Conservation (phyloP, 2,329 filamentous ascomycete species). For the Apiospora aurea region DNA sequence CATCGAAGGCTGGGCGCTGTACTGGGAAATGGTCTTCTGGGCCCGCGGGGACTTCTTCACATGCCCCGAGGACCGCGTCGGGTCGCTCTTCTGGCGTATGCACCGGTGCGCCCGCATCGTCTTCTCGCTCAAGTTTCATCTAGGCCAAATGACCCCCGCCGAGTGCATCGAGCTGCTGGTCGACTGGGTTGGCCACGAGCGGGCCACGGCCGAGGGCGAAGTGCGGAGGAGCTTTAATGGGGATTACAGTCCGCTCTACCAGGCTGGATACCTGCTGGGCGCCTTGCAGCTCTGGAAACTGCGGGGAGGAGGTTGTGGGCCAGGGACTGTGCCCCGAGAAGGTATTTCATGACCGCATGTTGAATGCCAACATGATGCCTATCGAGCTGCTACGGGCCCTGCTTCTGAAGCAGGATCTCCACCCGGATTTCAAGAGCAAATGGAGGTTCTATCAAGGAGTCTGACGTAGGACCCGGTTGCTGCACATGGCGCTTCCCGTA, state of each 20-base stretch:
- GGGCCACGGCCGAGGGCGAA: constrained; percentile 66
- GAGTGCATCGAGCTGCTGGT: constrained; percentile 66
- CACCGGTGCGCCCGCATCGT: constrained; percentile 66
- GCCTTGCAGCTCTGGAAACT: constrained; percentile 62
- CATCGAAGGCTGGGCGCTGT: constrained; percentile 67
- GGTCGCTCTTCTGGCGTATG: constrained; percentile 69
- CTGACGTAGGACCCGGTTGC: background rate
- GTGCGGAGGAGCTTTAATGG: constrained; percentile 63
- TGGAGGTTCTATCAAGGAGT: constrained; percentile 58
- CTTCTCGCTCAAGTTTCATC: constrained; percentile 65
- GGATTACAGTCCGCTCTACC: constrained; percentile 64
- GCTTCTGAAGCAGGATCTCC: constrained; percentile 50
- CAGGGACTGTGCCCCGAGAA: constrained; percentile 52
- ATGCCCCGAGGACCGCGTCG: constrained; percentile 59
- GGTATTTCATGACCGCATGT: constrained; percentile 61
- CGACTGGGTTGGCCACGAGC: constrained; percentile 63
- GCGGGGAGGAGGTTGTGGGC: constrained; percentile 54
- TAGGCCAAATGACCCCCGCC: constrained; percentile 58
- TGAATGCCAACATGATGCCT: constrained; percentile 60
- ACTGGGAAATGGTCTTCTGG: constrained; percentile 68
- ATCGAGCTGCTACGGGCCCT: constrained; percentile 61
- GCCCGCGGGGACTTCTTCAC: constrained; percentile 57
- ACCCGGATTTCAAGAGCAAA: constrained; percentile 50
- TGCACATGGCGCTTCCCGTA: too few relatives aligned
- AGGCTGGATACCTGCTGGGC: constrained; percentile 66